Percentiles rank a stretch among this genome's conserved stretches.
These are phyloP conservation scores for Verticillium dahliae DNA, from an alignment of 2,329 filamentous ascomycete species.

Conservation along the genomic window DNA sequence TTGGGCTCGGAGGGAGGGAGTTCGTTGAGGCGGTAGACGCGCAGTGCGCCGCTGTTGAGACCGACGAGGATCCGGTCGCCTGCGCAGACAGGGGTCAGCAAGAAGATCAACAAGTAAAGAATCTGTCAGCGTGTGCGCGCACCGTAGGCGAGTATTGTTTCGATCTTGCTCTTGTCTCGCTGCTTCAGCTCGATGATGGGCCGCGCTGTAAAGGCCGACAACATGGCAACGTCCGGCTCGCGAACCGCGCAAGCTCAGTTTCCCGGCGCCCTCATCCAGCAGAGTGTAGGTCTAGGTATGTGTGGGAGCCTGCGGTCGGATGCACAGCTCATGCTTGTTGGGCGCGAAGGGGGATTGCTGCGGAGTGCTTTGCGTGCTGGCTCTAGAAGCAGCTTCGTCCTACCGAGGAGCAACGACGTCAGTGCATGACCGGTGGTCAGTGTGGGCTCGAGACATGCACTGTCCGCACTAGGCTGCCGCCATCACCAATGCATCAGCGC, in stretches of 20 bases:
- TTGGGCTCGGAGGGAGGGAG: slow-evolving; percentile 31
- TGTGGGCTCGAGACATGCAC: not conserved
- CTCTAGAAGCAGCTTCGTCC: not conserved
- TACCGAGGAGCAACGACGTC: not conserved
- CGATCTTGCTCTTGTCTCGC: slow-evolving; percentile 94
- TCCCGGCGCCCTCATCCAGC: not conserved
- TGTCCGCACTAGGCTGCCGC: not conserved
- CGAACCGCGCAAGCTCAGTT: slow-evolving; percentile 6
- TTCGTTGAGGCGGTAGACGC: slow-evolving; percentile 88
- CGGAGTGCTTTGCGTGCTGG: not conserved
- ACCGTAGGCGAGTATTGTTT: slow-evolving; percentile 90
- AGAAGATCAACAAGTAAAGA: not conserved
- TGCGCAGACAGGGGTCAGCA: slow-evolving; percentile 23
- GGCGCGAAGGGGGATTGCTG: not conserved
- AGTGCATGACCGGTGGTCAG: not conserved
- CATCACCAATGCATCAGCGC: not conserved
- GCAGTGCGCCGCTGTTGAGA: slow-evolving; percentile 79
- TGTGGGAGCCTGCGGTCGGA: not conserved
- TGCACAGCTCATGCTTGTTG: not conserved
- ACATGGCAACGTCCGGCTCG: slow-evolving; percentile 59
- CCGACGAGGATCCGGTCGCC: slow-evolving; percentile 89
- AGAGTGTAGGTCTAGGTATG: not conserved
- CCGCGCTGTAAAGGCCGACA: slow-evolving; percentile 94
- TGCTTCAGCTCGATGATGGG: slow-evolving; percentile 95
- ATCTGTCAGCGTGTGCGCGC: slow-evolving; percentile 16